Conservation (phyloP, 768 basidiomycete species). For the Stropharia rugosoannulata region DNA sequence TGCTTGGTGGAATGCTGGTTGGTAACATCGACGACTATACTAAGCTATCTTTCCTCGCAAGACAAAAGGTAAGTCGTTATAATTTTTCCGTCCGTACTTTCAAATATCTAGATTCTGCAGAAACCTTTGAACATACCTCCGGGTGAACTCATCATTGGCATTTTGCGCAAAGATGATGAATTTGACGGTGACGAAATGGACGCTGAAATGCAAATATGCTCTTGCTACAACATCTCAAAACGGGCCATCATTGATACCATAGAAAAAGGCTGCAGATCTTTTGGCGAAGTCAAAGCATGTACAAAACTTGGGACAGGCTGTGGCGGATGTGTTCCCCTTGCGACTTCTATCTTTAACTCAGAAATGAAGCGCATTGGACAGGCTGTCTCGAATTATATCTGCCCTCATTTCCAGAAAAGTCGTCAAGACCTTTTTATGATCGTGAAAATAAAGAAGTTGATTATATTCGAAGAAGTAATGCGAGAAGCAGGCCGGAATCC, state of each 20-base stretch:
- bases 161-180: constrained; percentile 41
- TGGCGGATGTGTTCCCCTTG: constrained; percentile 69
- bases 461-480: constrained; percentile 57
- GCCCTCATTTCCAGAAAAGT: constrained; percentile 62
- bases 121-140: constrained; percentile 67
- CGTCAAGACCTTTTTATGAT: constrained; percentile 69
- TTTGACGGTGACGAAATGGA: constrained; percentile 67
- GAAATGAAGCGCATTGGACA: constrained; percentile 72
- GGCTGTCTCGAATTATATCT: constrained; percentile 56
- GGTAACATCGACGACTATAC: constrained; percentile 68
- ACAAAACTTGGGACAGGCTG: constrained; percentile 76
- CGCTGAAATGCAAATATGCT: constrained; percentile 71
- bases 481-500: constrained; percentile 42
- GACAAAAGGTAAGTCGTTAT: constrained; percentile 51
- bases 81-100: background rate
- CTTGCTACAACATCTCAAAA: constrained; percentile 72
- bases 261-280: constrained; percentile 43
- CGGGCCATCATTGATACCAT: constrained; percentile 51
- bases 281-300: constrained; percentile 58
- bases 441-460: constrained; percentile 60
- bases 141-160: constrained; percentile 64
- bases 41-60: constrained; percentile 67
- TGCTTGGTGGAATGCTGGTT: constrained; percentile 82
- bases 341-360: constrained; percentile 40
- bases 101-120: constrained; percentile 25